Percentiles rank a stretch among this genome's conserved stretches.
Conservation (phyloP, 495 filamentous ascomycete species). For the Symbiotaphrina buchneri region DNA sequence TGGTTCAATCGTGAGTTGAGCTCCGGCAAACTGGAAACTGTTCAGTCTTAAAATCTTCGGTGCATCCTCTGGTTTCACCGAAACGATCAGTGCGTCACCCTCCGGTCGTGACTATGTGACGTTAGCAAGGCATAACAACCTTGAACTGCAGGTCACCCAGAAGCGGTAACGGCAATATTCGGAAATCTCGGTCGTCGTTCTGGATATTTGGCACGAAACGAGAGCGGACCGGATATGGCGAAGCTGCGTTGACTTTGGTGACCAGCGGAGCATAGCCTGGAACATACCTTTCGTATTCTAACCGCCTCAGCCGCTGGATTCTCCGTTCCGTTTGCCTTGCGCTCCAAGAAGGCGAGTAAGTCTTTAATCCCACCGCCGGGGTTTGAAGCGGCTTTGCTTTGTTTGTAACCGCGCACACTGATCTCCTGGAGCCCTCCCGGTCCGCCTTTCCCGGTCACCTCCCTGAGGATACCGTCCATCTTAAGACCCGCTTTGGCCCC, state of each 20-base stretch:
- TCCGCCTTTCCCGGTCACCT: constrained; percentile 10
- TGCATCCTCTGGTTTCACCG: constrained; percentile 36
- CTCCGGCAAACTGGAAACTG: constrained; percentile 39
- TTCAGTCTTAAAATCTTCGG: constrained; percentile 37
- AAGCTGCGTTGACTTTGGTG: constrained; percentile 21
- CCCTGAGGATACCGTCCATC: constrained; percentile 13
- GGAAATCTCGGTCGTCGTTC: constrained; percentile 30
- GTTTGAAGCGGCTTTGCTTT: constrained; percentile 51
- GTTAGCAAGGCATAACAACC: constrained; percentile 45
- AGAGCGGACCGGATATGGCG: constrained; percentile 28
- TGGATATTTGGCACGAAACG: constrained; percentile 32
- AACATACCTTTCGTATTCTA: constrained; percentile 71
- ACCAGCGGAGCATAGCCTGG: constrained; percentile 23
- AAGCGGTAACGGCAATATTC: constrained; percentile 14
- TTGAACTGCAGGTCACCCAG: constrained; percentile 25
- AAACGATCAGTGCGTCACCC: constrained; percentile 46
- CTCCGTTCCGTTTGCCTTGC: constrained; percentile 34
- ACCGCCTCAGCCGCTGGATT: constrained; percentile 28
- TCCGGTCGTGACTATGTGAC: constrained; percentile 44
- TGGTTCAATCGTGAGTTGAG: constrained; percentile 27
- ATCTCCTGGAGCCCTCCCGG: constrained; percentile 16
- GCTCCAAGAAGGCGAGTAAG: constrained; percentile 60
- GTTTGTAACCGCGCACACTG: constrained; percentile 44
- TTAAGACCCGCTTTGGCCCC: constrained; percentile 13
- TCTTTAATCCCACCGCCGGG: constrained; percentile 46